Evolutionary conservation across 2,329 filamentous ascomycete species (phyloP), one percentile per base, ranked within the genome.

Genomic region (Niveomyces coronatus): DNA sequence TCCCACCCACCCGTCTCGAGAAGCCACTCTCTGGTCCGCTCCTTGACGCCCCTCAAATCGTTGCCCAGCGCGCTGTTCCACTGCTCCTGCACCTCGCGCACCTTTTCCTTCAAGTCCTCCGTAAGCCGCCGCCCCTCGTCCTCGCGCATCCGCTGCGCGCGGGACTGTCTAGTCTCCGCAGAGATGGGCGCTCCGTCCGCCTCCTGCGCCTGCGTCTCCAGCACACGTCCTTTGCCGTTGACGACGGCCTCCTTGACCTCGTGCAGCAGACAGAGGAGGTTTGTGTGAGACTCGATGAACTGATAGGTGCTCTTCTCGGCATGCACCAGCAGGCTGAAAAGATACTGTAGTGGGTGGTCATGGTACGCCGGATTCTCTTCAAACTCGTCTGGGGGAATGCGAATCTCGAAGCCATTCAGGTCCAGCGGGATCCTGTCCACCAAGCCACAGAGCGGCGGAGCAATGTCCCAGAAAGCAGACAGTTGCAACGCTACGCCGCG

Each of bases 381-480:
- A 47, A 81, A 82, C 58, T 98, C 91, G 14, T 76, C 67, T 0
- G 71, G 55, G 0, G 91, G 88, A 31, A 96, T 87, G 49, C 82
- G 74, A 33, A 94, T 73, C 16, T 76, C 67, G 58, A 94, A 87
- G 5, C 58, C 62, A 8, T 60, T 56, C 9, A 77, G 59, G 30
- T 70, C 61, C 2, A 61, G 55, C 0, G 87, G 88, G 16, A 95
- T 79, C 50, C 83, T 82, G 43, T 94, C 84, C 9, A 94, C 71
- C 32, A 96, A 67, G 13, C 79, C 71, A 18, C 82, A 70, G 0
- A 98, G 70, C 4, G 80, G 78, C 3, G 91, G 91, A 2, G 88
- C 89, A 51, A 96, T 94, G 54, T 98, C 91, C 91, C 91, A 98
- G 57, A 96, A 98, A 0, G 89, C 88, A 9, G 82, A 88, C 3